Conservation (phyloP, 2,329 filamentous ascomycete species). For the Ophiostoma fasciatum region DNA sequence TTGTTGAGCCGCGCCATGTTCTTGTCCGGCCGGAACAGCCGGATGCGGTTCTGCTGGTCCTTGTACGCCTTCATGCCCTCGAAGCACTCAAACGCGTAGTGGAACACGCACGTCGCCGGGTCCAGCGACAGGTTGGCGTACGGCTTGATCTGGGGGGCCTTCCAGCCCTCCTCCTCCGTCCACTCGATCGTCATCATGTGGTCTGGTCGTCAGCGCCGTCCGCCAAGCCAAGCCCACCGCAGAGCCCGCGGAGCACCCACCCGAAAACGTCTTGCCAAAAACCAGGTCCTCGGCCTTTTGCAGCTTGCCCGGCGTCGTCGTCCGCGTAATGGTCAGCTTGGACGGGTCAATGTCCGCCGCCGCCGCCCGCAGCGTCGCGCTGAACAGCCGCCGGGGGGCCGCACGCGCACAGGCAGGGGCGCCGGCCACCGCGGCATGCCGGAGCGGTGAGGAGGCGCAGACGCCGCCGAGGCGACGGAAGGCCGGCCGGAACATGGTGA, state of each 20-base stretch:
- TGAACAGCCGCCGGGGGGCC: slow-evolving; percentile 34
- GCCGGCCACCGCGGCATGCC: too few species aligned
- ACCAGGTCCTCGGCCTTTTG: slow-evolving; percentile 66
- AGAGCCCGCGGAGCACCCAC: slow-evolving; percentile 39
- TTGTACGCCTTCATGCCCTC: slow-evolving; percentile 99
- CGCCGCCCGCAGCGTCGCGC: slow-evolving; percentile 39
- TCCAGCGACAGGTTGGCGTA: slow-evolving; percentile 97
- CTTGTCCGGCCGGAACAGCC: slow-evolving; percentile 85
- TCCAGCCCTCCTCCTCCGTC: slow-evolving; percentile 75
- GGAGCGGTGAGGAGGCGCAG: slow-evolving; percentile 11
- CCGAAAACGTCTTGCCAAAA: slow-evolving; percentile 84
- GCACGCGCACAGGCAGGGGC: not conserved
- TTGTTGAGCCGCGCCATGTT: slow-evolving; percentile 95
- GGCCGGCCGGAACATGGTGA: slow-evolving; percentile 30
- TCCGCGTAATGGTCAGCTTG: slow-evolving; percentile 61
- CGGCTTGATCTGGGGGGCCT: slow-evolving; percentile 66
- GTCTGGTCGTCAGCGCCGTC: too few species aligned
- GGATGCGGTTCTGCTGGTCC: slow-evolving; percentile 60
- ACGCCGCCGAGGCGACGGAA: slow-evolving; percentile 24
- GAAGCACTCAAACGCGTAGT: slow-evolving; percentile 97
- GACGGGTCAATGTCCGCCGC: slow-evolving; percentile 60
- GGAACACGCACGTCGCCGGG: slow-evolving; percentile 91
- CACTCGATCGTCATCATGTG: slow-evolving; percentile 96
- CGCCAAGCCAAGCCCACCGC: too few species aligned
- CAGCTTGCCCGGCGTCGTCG: slow-evolving; percentile 58